A percentile compares a stretch with the other conserved stretches of the same genome.
These are phyloP conservation scores for Cicer arietinum DNA, from an alignment of 306 rosid genomes.

Conservation along the genomic window DNA sequence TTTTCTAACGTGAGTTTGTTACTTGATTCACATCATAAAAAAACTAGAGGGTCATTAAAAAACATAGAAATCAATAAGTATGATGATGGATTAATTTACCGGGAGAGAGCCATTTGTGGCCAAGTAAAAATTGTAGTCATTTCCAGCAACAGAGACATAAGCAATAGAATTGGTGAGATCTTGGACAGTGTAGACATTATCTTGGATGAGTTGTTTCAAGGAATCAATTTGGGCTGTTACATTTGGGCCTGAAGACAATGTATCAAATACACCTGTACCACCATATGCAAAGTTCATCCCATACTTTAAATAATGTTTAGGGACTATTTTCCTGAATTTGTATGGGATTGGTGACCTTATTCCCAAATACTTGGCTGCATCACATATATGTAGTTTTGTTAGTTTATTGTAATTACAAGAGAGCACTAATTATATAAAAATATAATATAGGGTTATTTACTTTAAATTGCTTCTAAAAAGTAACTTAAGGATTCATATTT, in stretches of 20 bases:
- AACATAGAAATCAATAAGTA: too few species aligned
- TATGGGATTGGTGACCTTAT: slow-evolving; percentile 7
- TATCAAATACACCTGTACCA: slow-evolving; percentile 75
- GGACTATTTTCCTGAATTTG: slow-evolving; percentile 47
- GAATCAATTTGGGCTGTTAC: slow-evolving; percentile 70
- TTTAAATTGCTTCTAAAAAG: too few species aligned
- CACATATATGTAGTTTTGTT: background rate
- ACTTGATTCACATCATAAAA: too few species aligned
- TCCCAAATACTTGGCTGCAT: slow-evolving; percentile 27
- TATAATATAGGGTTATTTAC: too few species aligned
- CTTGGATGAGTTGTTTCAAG: slow-evolving; percentile 51
- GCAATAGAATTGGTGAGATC: slow-evolving; percentile 64
- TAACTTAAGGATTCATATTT: too few species aligned
- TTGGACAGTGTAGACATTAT: slow-evolving; percentile 42
- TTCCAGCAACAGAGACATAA: slow-evolving; percentile 68
- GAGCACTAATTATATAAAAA: background rate
- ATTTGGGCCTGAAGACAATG: slow-evolving; percentile 57
- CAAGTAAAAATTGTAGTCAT: slow-evolving; percentile 57
- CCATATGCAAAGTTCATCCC: slow-evolving; percentile 87
- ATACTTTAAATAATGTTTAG: slow-evolving; percentile 47
- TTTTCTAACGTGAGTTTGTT: too few species aligned
- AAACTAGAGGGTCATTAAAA: too few species aligned
- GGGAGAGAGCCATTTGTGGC: slow-evolving; percentile 46
- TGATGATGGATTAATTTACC: slow-evolving; percentile 7
- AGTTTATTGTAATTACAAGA: background rate